Evolutionary conservation across 805 yeast genomes (phyloP), one percentile per base, ranked within the genome.

Genomic region (Maudiozyma bulderi): DNA sequence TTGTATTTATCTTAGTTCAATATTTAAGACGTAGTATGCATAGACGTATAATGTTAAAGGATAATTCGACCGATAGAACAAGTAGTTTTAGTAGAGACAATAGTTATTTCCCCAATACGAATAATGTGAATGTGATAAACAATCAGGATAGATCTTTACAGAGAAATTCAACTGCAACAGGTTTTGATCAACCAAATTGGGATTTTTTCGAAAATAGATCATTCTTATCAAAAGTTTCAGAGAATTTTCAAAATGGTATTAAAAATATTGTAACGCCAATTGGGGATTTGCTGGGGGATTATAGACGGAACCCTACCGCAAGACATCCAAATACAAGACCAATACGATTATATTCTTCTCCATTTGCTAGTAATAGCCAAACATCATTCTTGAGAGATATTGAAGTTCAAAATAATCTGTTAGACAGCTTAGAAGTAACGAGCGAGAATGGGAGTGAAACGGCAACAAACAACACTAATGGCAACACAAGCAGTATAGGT

Each of bases 331-430:
- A 26, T 39, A 14, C 37, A 1, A 40, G 44, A 29, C 35, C 48
- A 28, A 46, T 46, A 31, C 8, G 44, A 29, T 33, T 46, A 26
- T 33, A 30, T 10, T 33, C 45, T 1, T 28, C 49, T 2, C 13
- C 35, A 34, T 41, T 43, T 28, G 20, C 47, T 5, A 28, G 49
- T 4, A 34, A 39, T 20, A 55, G 61, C 45, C 52, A 59, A 35
- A 58, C 60, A 3, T 65, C 64, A 13, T 60, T 70, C 47, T 59
- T 68, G 41, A 63, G 71, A 7, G 69, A 65, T 49, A 63, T 70
- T 54, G 74, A 71, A 40, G 67, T 66, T 8, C 73, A 71, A 41
- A 71, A 72, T 54, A 62, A 69, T 13, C 57, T 73, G 1, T 41
- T 73, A 11, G 76, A 73, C 50, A 64, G 68, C 13, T 52, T 72